Conservation (phyloP, 352 stramenopile genomes). For the Pythium biforme region DNA sequence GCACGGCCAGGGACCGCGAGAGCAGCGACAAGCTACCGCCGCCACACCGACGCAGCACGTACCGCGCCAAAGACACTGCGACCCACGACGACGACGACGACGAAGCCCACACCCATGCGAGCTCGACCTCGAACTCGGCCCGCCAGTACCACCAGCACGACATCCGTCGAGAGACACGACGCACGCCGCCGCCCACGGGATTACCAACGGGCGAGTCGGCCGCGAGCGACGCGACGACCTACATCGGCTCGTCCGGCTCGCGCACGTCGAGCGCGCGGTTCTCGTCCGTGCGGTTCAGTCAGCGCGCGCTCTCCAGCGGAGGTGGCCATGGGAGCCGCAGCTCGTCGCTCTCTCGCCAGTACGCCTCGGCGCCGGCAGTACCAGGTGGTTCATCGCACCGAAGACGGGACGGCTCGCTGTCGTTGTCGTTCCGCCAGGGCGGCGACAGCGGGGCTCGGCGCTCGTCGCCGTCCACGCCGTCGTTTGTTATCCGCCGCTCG, state of each 20-base stretch:
- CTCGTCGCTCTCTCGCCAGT: slow-evolving; percentile 17
- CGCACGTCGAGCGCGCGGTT: slow-evolving; percentile 15
- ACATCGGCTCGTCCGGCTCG: slow-evolving; percentile 20
- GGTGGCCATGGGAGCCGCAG: not conserved
- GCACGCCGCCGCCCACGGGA: not conserved
- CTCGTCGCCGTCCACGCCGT: not conserved
- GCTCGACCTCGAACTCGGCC: not conserved
- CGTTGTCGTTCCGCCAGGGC: not conserved
- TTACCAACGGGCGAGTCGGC: not conserved
- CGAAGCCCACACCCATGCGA: not conserved
- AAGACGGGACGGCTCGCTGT: not conserved
- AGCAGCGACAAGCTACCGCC: slow-evolving; percentile 19
- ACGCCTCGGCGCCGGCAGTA: not conserved
- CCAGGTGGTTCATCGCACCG: not conserved
- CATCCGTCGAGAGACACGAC: not conserved
- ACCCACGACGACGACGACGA: slow-evolving; percentile 12
- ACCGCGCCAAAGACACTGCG: slow-evolving; percentile 18
- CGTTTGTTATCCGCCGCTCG: slow-evolving; percentile 21
- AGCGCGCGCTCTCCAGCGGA: slow-evolving; percentile 8
- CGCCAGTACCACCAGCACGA: not conserved
- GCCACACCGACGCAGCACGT: slow-evolving; percentile 1
- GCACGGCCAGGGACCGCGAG: slow-evolving; percentile 1
- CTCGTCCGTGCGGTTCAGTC: slow-evolving; percentile 28
- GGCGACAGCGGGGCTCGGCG: no score
- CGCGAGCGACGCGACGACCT: slow-evolving; percentile 20